Conservation (phyloP, 2,329 filamentous ascomycete species). For the Hypoxylon sp. region DNA sequence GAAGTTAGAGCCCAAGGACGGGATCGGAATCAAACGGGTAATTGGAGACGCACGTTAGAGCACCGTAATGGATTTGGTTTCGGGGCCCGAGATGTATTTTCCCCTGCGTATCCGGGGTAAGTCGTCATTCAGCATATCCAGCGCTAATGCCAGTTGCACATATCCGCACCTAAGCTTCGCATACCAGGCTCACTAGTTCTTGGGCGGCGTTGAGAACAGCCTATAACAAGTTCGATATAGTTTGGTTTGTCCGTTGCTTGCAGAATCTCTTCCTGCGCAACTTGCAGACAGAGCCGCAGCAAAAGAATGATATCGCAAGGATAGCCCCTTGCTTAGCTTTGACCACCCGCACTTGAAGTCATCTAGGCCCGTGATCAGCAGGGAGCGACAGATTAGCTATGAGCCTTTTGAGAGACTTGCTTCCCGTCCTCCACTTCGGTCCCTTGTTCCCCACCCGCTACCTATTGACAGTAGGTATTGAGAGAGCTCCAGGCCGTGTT, state of each 20-base stretch:
- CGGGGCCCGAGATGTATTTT: conserved; percentile 13
- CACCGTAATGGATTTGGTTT: conserved; percentile 8
- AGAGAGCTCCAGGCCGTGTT: conserved; percentile 16
- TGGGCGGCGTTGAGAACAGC: conserved; percentile 10
- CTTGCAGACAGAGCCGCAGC: conserved; percentile 37
- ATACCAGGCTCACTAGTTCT: conserved; percentile 15
- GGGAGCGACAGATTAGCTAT: conserved; percentile 31
- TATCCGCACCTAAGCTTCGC: conserved; percentile 18
- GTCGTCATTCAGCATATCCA: conserved; percentile 13
- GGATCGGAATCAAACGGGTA: conserved; percentile 28
- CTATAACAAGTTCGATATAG: conserved; percentile 12
- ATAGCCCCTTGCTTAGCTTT: conserved; percentile 31
- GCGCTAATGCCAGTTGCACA: conserved; percentile 23
- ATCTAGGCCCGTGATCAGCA: conserved; percentile 20
- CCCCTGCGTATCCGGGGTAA: background rate
- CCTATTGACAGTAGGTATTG: conserved; percentile 13
- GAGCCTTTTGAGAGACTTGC: conserved; percentile 46
- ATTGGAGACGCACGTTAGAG: conserved; percentile 13
- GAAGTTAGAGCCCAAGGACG: conserved; percentile 16
- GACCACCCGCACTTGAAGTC: conserved; percentile 21
- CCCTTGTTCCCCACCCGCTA: conserved; percentile 45
- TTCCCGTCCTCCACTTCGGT: conserved; percentile 48
- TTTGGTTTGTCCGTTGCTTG: conserved; percentile 19
- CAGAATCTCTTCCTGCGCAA: conserved; percentile 19
- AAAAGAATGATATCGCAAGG: conserved; percentile 28